Evolutionary conservation across 495 filamentous ascomycete species (phyloP).

Genomic region (Penicillium coffeae): DNA sequence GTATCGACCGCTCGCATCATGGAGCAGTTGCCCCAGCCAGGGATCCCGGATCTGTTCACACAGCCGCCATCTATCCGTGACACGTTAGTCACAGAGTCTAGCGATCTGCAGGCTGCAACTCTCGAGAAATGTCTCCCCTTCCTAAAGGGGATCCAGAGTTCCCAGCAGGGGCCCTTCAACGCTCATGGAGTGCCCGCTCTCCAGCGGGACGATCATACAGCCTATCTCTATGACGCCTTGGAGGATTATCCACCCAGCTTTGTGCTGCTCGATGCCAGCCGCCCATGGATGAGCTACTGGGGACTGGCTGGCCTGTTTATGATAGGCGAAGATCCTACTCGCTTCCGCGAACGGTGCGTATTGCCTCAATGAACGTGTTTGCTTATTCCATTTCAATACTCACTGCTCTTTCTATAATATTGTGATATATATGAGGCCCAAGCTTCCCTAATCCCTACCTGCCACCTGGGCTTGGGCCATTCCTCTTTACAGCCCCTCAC

Average conservation of each 20-base stretch:
- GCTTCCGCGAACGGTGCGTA: slow-evolving; percentile 60
- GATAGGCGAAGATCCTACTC: slow-evolving; percentile 70
- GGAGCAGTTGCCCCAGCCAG: slow-evolving; percentile 29
- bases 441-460: too few relatives aligned
- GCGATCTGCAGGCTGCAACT: slow-evolving; percentile 62
- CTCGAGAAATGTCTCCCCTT: slow-evolving; percentile 66
- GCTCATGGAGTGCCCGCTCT: slow-evolving; percentile 68
- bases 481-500: too few relatives aligned
- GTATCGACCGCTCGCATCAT: slow-evolving; percentile 6
- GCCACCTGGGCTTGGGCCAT: too few relatives aligned
- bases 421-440: neutral
- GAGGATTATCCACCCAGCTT: slow-evolving; percentile 61
- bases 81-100: slow-evolving; percentile 62
- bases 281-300: slow-evolving; percentile 96
- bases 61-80: slow-evolving; percentile 62
- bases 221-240: slow-evolving; percentile 68
- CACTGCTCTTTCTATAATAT: neutral
- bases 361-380: slow-evolving; percentile 5
- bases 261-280: slow-evolving; percentile 69
- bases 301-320: slow-evolving; percentile 65
- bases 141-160: slow-evolving; percentile 43
- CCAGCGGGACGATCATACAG: slow-evolving; percentile 63
- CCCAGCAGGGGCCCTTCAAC: slow-evolving; percentile 53
- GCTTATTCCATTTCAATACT: slow-evolving; percentile 2
- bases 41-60: slow-evolving; percentile 64